Evolutionary conservation across 2,329 filamentous ascomycete genomes (phyloP), one percentile per base, ranked within the genome.

Genomic region (Pestalotiopsis fici): DNA sequence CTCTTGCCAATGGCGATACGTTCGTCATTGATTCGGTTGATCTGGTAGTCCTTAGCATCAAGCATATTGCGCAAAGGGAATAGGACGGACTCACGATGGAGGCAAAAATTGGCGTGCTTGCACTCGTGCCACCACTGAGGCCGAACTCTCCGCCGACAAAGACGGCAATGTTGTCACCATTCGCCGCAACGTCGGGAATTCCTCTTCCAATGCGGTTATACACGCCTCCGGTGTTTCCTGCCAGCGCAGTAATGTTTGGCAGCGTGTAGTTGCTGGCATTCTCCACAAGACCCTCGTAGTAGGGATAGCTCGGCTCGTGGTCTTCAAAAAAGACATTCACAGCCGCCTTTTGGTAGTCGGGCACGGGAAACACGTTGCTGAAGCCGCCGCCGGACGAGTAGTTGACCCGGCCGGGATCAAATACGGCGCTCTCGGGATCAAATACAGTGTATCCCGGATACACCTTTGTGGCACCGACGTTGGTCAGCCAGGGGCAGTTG

Each of bases 21-120:
- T 68, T 83, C 81, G 69, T 85, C 83, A 68, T 85, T 85, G 47
- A 85, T 76, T 70, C 84, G 72, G 1, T 82, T 85, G 50, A 86
- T 71, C 64, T 66, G 56, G n/a, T 1, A 23, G 15, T 25, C 1
- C 13, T 23, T 25, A 28, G 55, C 55, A 23, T n/a, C n/a, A n/a
- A n/a, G n/a, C n/a, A n/a, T n/a, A n/a, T n/a, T n/a, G n/a, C n/a
- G n/a, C n/a, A n/a, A n/a, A n/a, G n/a, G n/a, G n/a, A n/a, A n/a
- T n/a, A n/a, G n/a, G n/a, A n/a, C n/a, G 21, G 9, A 86, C 79
- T 31, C 60, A 66, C 64, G 37, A 67, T 62, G 0, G 80, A 75
- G 0, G 79, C 82, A 67, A 83, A 80, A 3, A 83, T 81, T 0
- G 85, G 85, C 35, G 83, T 73, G 5, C 80, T 80, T 13, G 83